These are phyloP conservation scores for Talaromyces albobiverticillius DNA, from an alignment of 2,329 filamentous ascomycete genomes.

Conservation along the genomic window DNA sequence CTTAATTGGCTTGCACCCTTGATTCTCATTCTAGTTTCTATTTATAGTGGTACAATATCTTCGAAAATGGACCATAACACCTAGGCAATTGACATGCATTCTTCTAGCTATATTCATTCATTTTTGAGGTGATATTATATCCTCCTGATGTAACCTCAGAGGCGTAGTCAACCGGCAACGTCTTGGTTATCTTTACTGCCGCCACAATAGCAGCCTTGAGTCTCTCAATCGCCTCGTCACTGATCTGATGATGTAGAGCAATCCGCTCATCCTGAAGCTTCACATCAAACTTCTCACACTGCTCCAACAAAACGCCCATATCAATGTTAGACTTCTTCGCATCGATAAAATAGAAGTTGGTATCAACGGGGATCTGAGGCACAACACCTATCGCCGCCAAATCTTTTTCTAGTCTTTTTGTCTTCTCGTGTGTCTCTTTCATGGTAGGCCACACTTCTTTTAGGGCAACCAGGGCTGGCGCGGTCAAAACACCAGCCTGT, in stretches of 20 bases:
- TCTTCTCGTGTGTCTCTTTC: constrained; percentile 22
- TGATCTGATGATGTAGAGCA: constrained; percentile 30
- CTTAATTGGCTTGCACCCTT: neutral
- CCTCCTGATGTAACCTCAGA: constrained; percentile 16
- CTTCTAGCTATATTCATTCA: constrained; percentile 26
- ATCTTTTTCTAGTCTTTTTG: constrained; percentile 21
- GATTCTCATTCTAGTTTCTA: too few relatives aligned
- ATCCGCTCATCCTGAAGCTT: constrained; percentile 26
- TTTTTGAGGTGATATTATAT: constrained; percentile 25
- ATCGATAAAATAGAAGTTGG: constrained; percentile 26
- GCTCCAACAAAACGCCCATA: constrained; percentile 24
- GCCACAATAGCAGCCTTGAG: constrained; percentile 23
- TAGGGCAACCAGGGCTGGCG: constrained; percentile 23
- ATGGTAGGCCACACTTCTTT: constrained; percentile 24
- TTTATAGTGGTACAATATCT: neutral
- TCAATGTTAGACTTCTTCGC: constrained; percentile 20
- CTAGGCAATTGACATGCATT: too few relatives aligned
- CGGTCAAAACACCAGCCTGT: constrained; percentile 20
- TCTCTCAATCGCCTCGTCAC: constrained; percentile 29
- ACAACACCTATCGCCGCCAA: constrained; percentile 47
- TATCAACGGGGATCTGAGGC: constrained; percentile 38
- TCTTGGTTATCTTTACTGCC: constrained; percentile 22
- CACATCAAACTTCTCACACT: constrained; percentile 22
- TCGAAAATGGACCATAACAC: too few relatives aligned
- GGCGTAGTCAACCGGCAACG: constrained; percentile 18